A percentile compares a stretch with the other conserved stretches of the same genome.
Conservation (phyloP, 2,329 filamentous ascomycete genomes). For the Phaeosphaeriaceae sp. region DNA sequence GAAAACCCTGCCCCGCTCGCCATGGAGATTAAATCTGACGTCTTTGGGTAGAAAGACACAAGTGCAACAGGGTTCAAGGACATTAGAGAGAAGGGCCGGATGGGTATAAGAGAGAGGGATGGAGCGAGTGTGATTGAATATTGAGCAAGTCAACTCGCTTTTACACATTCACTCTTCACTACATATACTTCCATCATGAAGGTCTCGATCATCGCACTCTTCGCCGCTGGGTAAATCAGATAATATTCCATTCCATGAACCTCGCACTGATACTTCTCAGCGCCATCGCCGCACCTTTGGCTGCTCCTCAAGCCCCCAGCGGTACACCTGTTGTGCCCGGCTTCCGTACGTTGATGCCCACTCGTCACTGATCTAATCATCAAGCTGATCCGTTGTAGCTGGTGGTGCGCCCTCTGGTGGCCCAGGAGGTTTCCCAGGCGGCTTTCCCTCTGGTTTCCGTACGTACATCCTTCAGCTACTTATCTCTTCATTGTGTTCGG, state of each 20-base stretch:
- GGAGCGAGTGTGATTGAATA: no score
- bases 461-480: neutral
- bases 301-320: conserved; percentile 8
- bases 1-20: neutral
- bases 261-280: conserved; percentile 10
- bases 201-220: conserved; percentile 12
- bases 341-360: neutral
- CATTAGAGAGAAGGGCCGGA: neutral
- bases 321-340: conserved; percentile 5
- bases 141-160: neutral
- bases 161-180: neutral
- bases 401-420: neutral
- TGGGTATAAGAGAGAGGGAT: neutral
- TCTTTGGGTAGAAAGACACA: neutral
- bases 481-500: no score
- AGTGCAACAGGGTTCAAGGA: neutral
- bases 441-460: neutral
- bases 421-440: conserved; percentile 4
- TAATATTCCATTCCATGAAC: no score
- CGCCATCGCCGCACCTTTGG: conserved; percentile 17
- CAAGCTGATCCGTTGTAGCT: neutral
- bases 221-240: conserved; percentile 16
- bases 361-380: neutral
- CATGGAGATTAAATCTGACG: conserved; percentile 2
- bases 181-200: conserved; percentile 11